Percentiles rank a stretch among this genome's conserved stretches.
Evolutionary conservation across 176 grass and related monocot species (phyloP).

Genomic region (Triticum urartu): DNA sequence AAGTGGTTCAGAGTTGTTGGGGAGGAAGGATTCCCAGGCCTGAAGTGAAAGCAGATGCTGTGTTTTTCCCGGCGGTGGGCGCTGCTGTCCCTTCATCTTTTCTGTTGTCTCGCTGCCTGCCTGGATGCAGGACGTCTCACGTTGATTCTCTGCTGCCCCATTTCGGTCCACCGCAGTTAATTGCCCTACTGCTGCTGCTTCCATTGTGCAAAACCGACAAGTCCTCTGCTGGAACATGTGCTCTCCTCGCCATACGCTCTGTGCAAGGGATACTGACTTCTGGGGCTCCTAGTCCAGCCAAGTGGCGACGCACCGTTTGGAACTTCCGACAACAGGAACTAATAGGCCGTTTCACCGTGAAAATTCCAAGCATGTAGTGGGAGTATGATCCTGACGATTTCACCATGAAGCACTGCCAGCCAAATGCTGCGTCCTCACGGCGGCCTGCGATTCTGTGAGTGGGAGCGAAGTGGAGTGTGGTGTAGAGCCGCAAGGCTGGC

Average conservation of each 20-base stretch:
- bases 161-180: constrained; percentile 14
- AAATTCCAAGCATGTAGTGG: not conserved
- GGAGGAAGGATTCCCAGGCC: not conserved
- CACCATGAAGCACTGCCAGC: not conserved
- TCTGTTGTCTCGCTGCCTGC: constrained; percentile 13
- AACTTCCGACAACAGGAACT: not conserved
- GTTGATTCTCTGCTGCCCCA: not conserved
- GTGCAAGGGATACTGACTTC: not conserved
- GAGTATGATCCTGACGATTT: not conserved
- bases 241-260: not conserved
- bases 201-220: constrained; percentile 15
- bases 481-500: constrained; percentile 39
- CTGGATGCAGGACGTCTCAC: not conserved
- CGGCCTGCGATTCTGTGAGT: not conserved
- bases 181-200: not conserved
- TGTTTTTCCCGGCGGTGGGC: not conserved
- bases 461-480: not conserved
- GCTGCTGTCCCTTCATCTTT: constrained; percentile 15
- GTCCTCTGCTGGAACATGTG: not conserved
- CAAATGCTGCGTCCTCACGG: constrained; percentile 16
- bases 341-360: not conserved
- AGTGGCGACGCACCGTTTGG: not conserved
- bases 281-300: not conserved
- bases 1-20: not conserved
- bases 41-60: not conserved